phyloP scores from a whole-genome alignment of 345 rosid genomes.

The Bruguiera parviflora region DNA sequence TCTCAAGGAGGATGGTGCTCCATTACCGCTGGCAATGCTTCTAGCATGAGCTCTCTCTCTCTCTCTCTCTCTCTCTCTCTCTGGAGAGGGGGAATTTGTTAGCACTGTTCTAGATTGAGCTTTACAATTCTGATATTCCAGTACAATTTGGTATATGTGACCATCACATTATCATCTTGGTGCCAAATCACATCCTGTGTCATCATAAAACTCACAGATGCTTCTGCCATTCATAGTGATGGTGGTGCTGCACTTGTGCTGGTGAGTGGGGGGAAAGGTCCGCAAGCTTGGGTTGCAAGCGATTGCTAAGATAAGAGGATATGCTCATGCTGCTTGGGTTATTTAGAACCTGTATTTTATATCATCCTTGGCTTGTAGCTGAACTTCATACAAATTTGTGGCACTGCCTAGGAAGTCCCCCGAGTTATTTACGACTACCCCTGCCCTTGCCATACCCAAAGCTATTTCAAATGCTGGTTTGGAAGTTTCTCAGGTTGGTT shows the following conservation, averaged over 20 bases:
- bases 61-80: background rate
- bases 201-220: background rate
- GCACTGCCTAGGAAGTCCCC: conserved; percentile 17
- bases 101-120: background rate
- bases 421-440: conserved; percentile 26
- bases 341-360: background rate
- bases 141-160: background rate
- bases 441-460: conserved; percentile 32
- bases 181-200: background rate
- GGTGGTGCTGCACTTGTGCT: conserved; percentile 30
- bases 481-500: conserved; percentile 23
- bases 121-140: background rate
- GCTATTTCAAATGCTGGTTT: conserved; percentile 32
- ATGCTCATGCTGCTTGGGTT: conserved; percentile 34
- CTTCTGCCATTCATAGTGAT: conserved; percentile 14
- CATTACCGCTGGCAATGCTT: conserved; percentile 33
- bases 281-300: conserved; percentile 22
- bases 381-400: background rate
- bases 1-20: conserved; percentile 20
- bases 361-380: background rate
- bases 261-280: conserved; percentile 25
- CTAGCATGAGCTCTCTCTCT: conserved; percentile 25
- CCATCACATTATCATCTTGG: background rate
- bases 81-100: background rate
- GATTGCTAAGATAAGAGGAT: conserved; percentile 32